Percentiles rank a stretch among this genome's conserved stretches.
Evolutionary conservation across 768 basidiomycete genomes (phyloP).

Genomic region (Mycena sanguinolenta): DNA sequence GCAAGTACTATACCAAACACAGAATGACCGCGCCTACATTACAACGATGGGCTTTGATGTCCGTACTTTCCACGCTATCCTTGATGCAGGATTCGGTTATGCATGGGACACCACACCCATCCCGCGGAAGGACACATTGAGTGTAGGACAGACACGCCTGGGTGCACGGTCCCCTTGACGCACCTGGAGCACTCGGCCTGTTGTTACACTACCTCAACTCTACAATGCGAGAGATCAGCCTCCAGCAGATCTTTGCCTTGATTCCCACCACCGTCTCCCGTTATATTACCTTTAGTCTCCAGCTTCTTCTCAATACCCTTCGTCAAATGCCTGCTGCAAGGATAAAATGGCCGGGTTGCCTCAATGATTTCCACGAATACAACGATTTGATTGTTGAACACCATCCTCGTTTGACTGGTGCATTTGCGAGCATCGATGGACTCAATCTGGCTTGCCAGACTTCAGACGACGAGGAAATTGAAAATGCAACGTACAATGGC

Average conservation of each 20-base stretch:
- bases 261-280: not conserved
- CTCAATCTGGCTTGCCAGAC: not conserved
- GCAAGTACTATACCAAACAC: conserved; percentile 40
- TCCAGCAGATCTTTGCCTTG: no score
- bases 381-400: not conserved
- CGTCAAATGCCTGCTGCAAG: not conserved
- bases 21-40: no score
- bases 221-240: no score
- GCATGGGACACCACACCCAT: conserved; percentile 8
- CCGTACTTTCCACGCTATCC: conserved; percentile 42
- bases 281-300: not conserved
- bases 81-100: conserved; percentile 42
- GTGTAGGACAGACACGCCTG: no score
- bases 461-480: no score
- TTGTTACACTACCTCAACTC: no score
- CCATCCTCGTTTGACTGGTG: not conserved
- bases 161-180: no score
- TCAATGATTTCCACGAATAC: not conserved
- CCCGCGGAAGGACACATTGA: not conserved
- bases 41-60: conserved; percentile 46
- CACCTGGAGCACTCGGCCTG: no score
- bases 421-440: not conserved
- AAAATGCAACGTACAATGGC: no score
- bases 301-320: not conserved
- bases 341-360: not conserved